These are phyloP conservation scores for Salix suchowensis DNA, from an alignment of 345 rosid genomes.

Conservation along the genomic window DNA sequence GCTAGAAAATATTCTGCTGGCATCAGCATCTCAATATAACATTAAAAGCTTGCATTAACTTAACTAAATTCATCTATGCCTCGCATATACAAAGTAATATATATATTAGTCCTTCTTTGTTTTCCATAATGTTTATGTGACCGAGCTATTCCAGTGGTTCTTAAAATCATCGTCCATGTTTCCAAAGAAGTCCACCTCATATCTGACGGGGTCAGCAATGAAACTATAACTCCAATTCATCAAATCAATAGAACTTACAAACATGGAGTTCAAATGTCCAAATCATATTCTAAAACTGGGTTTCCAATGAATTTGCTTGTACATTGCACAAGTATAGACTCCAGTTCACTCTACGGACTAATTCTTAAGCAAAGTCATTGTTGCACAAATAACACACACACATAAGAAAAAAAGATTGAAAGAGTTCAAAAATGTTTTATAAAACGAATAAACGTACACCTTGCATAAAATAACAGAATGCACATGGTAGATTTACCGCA, in stretches of 20 bases:
- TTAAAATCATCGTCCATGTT: not conserved
- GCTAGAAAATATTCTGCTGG: not conserved
- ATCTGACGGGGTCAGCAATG: not conserved
- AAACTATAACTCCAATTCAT: not conserved
- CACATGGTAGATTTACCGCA: constrained; percentile 41
- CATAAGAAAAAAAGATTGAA: not conserved
- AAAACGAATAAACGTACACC: not conserved
- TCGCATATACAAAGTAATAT: not conserved
- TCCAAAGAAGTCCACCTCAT: not conserved
- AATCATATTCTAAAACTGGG: not conserved
- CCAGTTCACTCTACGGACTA: too few relatives aligned
- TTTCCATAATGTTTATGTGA: not conserved
- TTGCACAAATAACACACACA: not conserved
- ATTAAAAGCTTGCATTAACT: not conserved
- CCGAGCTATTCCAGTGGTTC: not conserved
- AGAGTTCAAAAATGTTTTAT: not conserved
- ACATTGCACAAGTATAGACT: not conserved
- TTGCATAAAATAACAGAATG: not conserved
- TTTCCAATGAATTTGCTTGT: not conserved
- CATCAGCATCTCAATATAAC: not conserved
- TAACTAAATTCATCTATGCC: not conserved
- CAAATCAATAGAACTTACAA: not conserved
- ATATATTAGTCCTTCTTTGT: not conserved
- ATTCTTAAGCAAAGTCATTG: not conserved
- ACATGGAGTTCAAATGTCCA: not conserved